Percentiles rank a stretch among this genome's conserved stretches.
These are phyloP conservation scores for Penicillium tannophilum DNA, from an alignment of 495 filamentous ascomycete species.

Conservation along the genomic window DNA sequence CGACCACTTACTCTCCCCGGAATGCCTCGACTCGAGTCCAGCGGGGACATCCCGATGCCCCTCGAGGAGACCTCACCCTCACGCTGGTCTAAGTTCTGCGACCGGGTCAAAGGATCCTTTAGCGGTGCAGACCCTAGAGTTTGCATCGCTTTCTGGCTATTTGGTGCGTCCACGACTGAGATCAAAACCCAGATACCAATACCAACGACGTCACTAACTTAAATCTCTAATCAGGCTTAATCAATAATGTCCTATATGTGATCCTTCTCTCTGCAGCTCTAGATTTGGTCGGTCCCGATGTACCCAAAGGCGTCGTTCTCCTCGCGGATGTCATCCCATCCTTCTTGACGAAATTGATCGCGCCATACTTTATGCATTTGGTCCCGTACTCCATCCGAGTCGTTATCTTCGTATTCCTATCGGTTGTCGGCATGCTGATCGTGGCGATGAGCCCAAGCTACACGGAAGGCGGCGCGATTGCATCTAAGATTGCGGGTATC, in stretches of 20 bases:
- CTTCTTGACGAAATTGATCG: slow-evolving; percentile 82
- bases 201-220: not conserved
- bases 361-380: slow-evolving; percentile 89
- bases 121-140: slow-evolving; percentile 71
- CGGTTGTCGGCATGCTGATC: slow-evolving; percentile 81
- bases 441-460: slow-evolving; percentile 75
- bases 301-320: slow-evolving; percentile 90
- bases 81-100: slow-evolving; percentile 69
- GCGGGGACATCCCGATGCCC: slow-evolving; percentile 45
- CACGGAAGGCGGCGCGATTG: slow-evolving; percentile 60
- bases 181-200: not conserved
- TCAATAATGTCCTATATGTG: slow-evolving; percentile 98
- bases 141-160: slow-evolving; percentile 86
- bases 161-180: slow-evolving; percentile 59
- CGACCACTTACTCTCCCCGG: slow-evolving; percentile 8
- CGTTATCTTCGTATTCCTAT: slow-evolving; percentile 69
- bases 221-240: slow-evolving; percentile 65
- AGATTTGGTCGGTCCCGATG: slow-evolving; percentile 81
- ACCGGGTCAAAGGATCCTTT: slow-evolving; percentile 64
- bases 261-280: slow-evolving; percentile 95
- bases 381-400: slow-evolving; percentile 79
- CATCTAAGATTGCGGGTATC: slow-evolving; percentile 77
- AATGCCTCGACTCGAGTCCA: slow-evolving; percentile 18
- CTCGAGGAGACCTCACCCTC: slow-evolving; percentile 74
- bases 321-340: slow-evolving; percentile 90